Evolutionary conservation across 805 yeast genomes (phyloP).

Genomic region (Peterozyma toletana): DNA sequence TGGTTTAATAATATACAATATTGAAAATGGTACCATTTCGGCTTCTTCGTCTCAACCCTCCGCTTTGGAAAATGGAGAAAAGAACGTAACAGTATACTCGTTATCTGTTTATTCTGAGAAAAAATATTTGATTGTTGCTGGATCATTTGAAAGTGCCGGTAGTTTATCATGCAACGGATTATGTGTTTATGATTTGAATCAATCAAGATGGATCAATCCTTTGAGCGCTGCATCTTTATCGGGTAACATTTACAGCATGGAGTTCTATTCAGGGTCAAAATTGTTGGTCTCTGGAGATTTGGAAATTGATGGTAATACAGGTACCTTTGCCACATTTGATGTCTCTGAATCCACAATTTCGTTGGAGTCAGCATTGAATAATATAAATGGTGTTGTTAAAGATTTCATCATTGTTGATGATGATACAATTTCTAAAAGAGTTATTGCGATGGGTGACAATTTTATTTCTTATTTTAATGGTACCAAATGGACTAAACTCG

Average conservation of each 20-base stretch:
- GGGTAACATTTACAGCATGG: constrained; percentile 52
- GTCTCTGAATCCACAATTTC: constrained; percentile 30
- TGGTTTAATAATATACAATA: constrained; percentile 49
- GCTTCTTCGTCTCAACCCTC: constrained; percentile 37
- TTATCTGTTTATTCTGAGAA: constrained; percentile 31
- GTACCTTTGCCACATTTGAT: constrained; percentile 48
- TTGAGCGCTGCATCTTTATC: constrained; percentile 23
- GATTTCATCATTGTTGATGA: constrained; percentile 40
- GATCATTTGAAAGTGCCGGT: constrained; percentile 57
- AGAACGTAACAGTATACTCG: constrained; percentile 31
- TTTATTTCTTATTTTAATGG: constrained; percentile 37
- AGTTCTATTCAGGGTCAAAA: constrained; percentile 30
- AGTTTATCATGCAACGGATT: constrained; percentile 50
- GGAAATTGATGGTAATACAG: constrained; percentile 24
- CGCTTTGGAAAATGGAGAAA: constrained; percentile 25
- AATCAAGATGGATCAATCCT: constrained; percentile 48
- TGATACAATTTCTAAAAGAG: constrained; percentile 30
- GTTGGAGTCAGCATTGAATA: constrained; percentile 14
- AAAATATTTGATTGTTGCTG: constrained; percentile 58
- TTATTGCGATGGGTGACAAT: constrained; percentile 33
- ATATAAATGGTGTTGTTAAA: constrained; percentile 27
- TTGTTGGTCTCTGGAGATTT: constrained; percentile 49
- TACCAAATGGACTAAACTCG: constrained; percentile 38
- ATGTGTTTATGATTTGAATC: constrained; percentile 55
- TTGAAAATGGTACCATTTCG: constrained; percentile 32